A percentile compares a stretch with the other conserved stretches of the same genome.
These are phyloP conservation scores for Cladosporium colombiae DNA, from an alignment of 2,329 filamentous ascomycete genomes.

Conservation along the genomic window DNA sequence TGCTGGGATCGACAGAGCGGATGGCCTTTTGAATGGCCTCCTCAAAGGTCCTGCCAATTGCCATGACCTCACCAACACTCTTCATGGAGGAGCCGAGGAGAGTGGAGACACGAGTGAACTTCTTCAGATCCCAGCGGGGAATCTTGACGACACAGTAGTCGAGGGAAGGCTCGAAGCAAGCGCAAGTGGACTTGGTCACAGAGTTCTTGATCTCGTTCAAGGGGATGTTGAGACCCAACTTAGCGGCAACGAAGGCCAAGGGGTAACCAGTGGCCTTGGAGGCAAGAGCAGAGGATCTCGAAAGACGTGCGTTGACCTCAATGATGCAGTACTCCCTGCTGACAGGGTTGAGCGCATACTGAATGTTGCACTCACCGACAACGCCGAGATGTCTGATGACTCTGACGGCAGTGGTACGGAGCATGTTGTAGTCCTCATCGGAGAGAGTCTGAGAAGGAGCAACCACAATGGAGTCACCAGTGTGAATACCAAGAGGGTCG, in stretches of 20 bases:
- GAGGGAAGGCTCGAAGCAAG: slow-evolving; percentile 96
- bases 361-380: slow-evolving; percentile 98
- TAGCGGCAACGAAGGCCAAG: slow-evolving; percentile 92
- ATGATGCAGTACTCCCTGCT: slow-evolving; percentile 98
- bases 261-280: slow-evolving; percentile 98
- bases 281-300: slow-evolving; percentile 88
- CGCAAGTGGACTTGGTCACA: slow-evolving; percentile 92
- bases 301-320: slow-evolving; percentile 95
- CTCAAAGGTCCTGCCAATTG: slow-evolving; percentile 93
- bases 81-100: slow-evolving; percentile 98
- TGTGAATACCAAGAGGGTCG: slow-evolving; percentile 95
- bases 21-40: slow-evolving; percentile 99
- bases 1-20: slow-evolving; percentile 90
- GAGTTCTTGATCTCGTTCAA: slow-evolving; percentile 96
- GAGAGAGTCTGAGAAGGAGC: slow-evolving; percentile 95
- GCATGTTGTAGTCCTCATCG: slow-evolving; percentile 99
- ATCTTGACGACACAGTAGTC: slow-evolving; percentile 99
- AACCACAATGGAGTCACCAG: slow-evolving; percentile 96
- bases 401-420: slow-evolving; percentile 93
- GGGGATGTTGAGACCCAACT: slow-evolving; percentile 90
- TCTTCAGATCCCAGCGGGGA: slow-evolving; percentile 97
- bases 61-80: slow-evolving; percentile 99
- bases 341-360: slow-evolving; percentile 94
- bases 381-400: slow-evolving; percentile 96
- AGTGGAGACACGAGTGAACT: slow-evolving; percentile 95